Evolutionary conservation across 2,329 filamentous ascomycete species (phyloP), one percentile per base, ranked within the genome.

Genomic region (Drechslerella stenobrocha): DNA sequence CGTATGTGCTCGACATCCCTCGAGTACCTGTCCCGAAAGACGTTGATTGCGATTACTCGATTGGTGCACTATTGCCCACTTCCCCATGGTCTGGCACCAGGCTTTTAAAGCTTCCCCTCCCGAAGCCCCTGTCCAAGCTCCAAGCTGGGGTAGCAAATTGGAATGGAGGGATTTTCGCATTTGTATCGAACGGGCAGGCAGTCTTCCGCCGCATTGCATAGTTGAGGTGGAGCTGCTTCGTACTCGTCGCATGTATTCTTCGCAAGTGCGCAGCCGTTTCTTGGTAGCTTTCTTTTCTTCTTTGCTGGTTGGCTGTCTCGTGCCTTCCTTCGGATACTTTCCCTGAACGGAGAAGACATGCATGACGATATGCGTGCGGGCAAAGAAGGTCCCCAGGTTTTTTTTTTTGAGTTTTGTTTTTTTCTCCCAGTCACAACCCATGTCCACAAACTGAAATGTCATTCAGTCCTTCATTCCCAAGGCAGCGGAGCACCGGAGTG

Each of bases 301-400:
- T 22, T 23, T 18, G 22, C 13, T 5, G 3, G n/a, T 18, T 47
- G 44, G 44, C 44, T 26, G 44, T 47, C 26, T 55, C 45, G 55
- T 67, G 63, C 63, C 50, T 59, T 51, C 63, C 63, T 55, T 67
- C 63, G 63, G 63, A 60, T 67, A 67, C 63, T 67, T 67, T 67
- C 51, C 55, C 55, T 60, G 50, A 59, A 67, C 55, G 55, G 55
- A 67, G 44, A 55, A 59, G 63, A 45, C 55, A 53, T 47, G 61
- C 23, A 48, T 52, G 45, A 18, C 37, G 3, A 8, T n/a, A n/a
- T n/a, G n/a, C n/a, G n/a, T n/a, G 15, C 34, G 44, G 20, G 7
- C 44, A 3, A 23, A 18, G 11, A 47, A 4, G n/a, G 24, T 7
- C 4, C 13, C 5, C 4, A 2, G 15, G n/a, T 44, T 44, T 44